These are phyloP conservation scores for Eucalyptus polybractea DNA, from an alignment of 345 rosid species.

Conservation along the genomic window DNA sequence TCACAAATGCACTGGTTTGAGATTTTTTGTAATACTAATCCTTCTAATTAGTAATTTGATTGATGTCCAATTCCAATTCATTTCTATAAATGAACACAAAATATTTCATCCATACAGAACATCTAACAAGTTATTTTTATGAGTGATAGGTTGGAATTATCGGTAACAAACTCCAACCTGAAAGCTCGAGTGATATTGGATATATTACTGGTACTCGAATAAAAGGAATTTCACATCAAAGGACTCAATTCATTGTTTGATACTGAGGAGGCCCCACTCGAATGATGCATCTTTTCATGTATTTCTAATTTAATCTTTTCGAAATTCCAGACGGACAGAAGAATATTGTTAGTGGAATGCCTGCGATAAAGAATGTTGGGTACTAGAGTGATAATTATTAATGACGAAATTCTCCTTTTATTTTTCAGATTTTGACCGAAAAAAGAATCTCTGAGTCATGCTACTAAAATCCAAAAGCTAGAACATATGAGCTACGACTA, in stretches of 20 bases:
- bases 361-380: neutral
- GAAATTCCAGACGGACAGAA: neutral
- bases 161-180: neutral
- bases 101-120: neutral
- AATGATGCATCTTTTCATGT: neutral
- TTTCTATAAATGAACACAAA: neutral
- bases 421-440: neutral
- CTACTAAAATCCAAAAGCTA: neutral
- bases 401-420: neutral
- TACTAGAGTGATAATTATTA: neutral
- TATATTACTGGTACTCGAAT: neutral
- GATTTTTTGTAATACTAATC: neutral
- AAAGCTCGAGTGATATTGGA: neutral
- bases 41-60: neutral
- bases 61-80: neutral
- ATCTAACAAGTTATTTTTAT: neutral
- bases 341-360: neutral
- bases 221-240: neutral
- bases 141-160: neutral
- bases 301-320: neutral
- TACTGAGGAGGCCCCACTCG: neutral
- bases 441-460: neutral
- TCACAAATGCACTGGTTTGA: rapidly evolving
- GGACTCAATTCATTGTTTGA: neutral
- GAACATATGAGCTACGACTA: neutral